Evolutionary conservation across 2,329 filamentous ascomycete species (phyloP), one percentile per base, ranked within the genome.

Genomic region (Lachnellula subtilissima): DNA sequence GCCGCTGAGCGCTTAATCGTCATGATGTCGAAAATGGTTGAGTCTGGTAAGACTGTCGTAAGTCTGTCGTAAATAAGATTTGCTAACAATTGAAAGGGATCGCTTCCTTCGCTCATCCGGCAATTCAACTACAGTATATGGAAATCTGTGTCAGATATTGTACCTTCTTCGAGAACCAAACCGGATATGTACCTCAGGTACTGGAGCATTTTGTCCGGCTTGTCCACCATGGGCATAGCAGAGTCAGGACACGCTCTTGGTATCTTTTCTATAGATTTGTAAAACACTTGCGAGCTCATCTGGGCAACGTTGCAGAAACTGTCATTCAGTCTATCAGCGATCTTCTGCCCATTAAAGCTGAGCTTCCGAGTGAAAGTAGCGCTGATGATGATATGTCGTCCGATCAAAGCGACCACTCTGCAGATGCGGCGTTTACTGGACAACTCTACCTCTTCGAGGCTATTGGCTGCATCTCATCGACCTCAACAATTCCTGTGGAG

Each of bases 1-100:
- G 91, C 92, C 48, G 86, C 90, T 5, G 88, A 93, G 71, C 85
- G 89, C 61, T 78, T 99, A 55, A 83, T 92, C 56, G 86, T 86
- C 58, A 96, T 99, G 89, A 96, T 99, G 89, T 81, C 84, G 65
- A 92, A 90, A 75, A 93, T 99, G 89, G 88, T 97, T 53, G 87
- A 94, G 71, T 96, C 91, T 62, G 87, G 89, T 92, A 78, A 71
- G 84, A 73, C 25, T 49, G 14, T 48, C 22, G 22, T 19, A 32
- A 4, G 22, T 15, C 22, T 12, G 8, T 17, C 23, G 11, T 17
- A 5, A 7, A 15, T 12, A 25, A 17, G 19, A 17, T 57, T 32
- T 53, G 50, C 65, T 71, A 66, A 73, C 53, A 46, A 39, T 40
- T 40, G n/a, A 40, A 63, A 92, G 91, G 89, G 64, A 88, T 97